Conservation (phyloP, 139 green algal genomes). For the Spirogloea muscicola region DNA sequence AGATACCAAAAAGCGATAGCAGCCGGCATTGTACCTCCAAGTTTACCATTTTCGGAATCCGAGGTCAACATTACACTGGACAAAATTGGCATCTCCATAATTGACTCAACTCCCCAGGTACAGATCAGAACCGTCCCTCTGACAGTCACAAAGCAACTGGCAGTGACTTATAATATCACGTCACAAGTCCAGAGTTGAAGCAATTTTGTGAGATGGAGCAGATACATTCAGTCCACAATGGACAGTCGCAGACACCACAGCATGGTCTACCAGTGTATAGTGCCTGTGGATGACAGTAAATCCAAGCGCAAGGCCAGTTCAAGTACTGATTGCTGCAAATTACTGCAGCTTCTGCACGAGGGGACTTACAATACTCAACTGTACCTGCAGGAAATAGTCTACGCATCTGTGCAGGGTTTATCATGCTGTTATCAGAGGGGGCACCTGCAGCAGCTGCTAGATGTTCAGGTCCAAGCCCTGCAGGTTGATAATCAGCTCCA, state of each 20-base stretch:
- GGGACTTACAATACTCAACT: background rate
- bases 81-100: conserved; percentile 14
- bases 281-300: too few species aligned
- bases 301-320: too few species aligned
- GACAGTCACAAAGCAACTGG: too few species aligned
- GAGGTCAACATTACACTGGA: background rate
- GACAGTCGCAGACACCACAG: too few species aligned
- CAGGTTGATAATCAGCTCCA: conserved; percentile 50
- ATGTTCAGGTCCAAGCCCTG: conserved; percentile 21
- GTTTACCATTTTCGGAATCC: background rate
- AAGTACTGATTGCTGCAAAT: too few species aligned
- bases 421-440: background rate
- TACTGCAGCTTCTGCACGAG: too few species aligned
- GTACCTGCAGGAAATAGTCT: conserved; percentile 42
- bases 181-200: too few species aligned
- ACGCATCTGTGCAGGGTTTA: conserved; percentile 10
- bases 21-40: background rate
- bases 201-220: too few species aligned
- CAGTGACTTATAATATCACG: too few species aligned
- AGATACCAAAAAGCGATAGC: background rate
- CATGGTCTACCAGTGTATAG: too few species aligned
- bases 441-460: conserved; percentile 15
- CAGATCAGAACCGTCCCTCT: too few species aligned
- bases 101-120: conserved; percentile 15
- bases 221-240: too few species aligned